Evolutionary conservation across 2,329 filamentous ascomycete genomes (phyloP).

Genomic region (Phaeomoniella chlamydospora): DNA sequence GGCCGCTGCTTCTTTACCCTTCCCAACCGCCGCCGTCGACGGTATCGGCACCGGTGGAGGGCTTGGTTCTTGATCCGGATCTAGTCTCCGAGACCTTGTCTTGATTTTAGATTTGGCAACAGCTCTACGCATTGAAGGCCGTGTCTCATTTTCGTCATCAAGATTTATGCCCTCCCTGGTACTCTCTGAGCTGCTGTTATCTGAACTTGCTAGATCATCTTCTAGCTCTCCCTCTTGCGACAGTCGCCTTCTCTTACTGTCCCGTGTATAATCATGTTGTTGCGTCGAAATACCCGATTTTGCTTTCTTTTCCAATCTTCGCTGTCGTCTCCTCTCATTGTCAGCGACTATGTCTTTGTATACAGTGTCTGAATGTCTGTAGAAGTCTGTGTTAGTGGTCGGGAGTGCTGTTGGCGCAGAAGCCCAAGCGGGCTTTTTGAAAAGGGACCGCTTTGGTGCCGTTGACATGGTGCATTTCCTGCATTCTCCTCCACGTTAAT

Average conservation of each 20-base stretch:
- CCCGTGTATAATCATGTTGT: slow-evolving; percentile 8
- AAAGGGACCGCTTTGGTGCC: slow-evolving; percentile 30
- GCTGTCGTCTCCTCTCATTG: slow-evolving; percentile 19
- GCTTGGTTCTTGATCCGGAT: neutral
- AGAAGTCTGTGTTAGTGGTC: slow-evolving; percentile 26
- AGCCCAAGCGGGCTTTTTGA: slow-evolving; percentile 40
- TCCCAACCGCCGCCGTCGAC: neutral
- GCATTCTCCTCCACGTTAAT: slow-evolving; percentile 2
- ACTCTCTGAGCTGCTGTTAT: slow-evolving; percentile 7
- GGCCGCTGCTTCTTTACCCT: neutral
- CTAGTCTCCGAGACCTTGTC: neutral
- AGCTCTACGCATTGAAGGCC: no score
- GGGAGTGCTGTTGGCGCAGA: slow-evolving; percentile 3
- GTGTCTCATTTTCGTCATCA: neutral
- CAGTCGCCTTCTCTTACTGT: slow-evolving; percentile 17
- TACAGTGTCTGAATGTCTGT: slow-evolving; percentile 31
- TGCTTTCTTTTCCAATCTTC: slow-evolving; percentile 12
- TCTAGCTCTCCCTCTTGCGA: slow-evolving; percentile 14
- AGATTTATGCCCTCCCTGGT: no score
- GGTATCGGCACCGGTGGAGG: neutral
- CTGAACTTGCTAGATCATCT: slow-evolving; percentile 12
- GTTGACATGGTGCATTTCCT: neutral
- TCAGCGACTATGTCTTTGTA: slow-evolving; percentile 30
- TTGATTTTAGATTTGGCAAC: neutral
- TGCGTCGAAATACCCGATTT: slow-evolving; percentile 1